phyloP scores from a whole-genome alignment of 352 stramenopile species.

The Pythium aristosporum region DNA sequence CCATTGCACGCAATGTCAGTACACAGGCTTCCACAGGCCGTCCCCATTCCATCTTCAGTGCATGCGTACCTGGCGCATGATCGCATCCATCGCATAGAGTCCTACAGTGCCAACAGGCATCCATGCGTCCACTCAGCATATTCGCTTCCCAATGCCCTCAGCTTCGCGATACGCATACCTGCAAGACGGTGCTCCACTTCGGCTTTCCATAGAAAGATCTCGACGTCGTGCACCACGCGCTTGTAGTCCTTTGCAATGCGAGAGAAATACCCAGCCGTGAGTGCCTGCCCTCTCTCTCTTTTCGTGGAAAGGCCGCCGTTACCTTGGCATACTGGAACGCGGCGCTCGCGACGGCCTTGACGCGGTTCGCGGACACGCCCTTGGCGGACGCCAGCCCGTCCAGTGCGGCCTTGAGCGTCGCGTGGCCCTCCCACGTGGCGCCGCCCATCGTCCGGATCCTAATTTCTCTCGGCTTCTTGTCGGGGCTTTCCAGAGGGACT shows the following conservation, averaged over 20 bases:
- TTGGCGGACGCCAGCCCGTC: constrained; percentile 70
- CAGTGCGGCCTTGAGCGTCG: constrained; percentile 66
- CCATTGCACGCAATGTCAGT: constrained; percentile 1
- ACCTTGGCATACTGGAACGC: constrained; percentile 79
- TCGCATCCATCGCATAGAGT: constrained; percentile 81
- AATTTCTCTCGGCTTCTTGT: constrained; percentile 1
- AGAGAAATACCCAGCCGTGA: not conserved
- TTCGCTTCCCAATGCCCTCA: not conserved
- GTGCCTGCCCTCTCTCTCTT: not conserved
- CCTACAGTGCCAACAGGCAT: constrained; percentile 30
- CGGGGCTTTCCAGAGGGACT: not conserved
- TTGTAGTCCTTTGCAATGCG: constrained; percentile 71
- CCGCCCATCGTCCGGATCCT: constrained; percentile 13
- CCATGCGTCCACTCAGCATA: constrained; percentile 10
- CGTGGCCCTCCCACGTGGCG: constrained; percentile 62
- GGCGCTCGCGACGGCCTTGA: constrained; percentile 66
- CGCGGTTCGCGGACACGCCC: constrained; percentile 74
- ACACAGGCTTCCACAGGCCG: not conserved
- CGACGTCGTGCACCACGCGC: constrained; percentile 83
- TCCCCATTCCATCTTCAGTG: not conserved
- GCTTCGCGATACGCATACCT: constrained; percentile 33
- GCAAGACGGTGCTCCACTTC: constrained; percentile 79
- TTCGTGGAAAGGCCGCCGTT: not conserved
- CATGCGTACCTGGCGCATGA: constrained; percentile 63
- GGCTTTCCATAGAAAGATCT: constrained; percentile 82